Base-by-base conservation (phyloP, 805 yeast genomes). In the Metschnikowia continentalis region DNA sequence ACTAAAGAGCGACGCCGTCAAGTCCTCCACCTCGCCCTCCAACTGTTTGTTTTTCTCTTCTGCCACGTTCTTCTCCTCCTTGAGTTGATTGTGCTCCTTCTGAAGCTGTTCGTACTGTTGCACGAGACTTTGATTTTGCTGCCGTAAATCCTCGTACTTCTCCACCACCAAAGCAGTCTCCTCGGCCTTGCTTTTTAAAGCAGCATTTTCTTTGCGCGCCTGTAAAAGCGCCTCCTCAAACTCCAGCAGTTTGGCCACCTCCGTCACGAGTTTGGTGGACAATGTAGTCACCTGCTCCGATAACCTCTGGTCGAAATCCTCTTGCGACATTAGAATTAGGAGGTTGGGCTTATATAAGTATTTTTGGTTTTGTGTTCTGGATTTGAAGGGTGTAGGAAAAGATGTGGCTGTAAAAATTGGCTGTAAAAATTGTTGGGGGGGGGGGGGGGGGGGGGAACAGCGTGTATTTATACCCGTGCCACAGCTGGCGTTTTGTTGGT, bases 21-120 rank as follows among this genome's bases (percentile, higher is more conserved):
- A 68, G 37, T 88, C 96, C 61, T 88, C 94, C 35, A 89, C 86
- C 63, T 89, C 96, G 32, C 76, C 80, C 54, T 84, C 80, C 46
- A 89, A 68, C 51, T 78, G 76, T 42, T 78, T 72, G 15, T 80
- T 84, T 57, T 85, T 88, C 10, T 68, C 70, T 56, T 84, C 86
- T 0, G 89, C 85, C 6, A 65, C 71, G 8, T 64, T 66, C 53
- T 79, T 79, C 50, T 54, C 55, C 39, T 54, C 54, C 60, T 67
- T 71, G 4, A 62, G 52, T 22, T 57, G 60, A 22, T 51, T 48
- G 22, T 53, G 72, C 43, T 47, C 51, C 54, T 54, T 52, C 57
- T 48, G 49, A 61, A 78, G 58, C 39, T 65, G 66, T 23, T 62
- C 60, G 56, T 68, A 70, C 45, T 70, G 58, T 1, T 66, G 58